phyloP scores from a whole-genome alignment of 2,329 filamentous ascomycete species.

The Diaporthe capsici region DNA sequence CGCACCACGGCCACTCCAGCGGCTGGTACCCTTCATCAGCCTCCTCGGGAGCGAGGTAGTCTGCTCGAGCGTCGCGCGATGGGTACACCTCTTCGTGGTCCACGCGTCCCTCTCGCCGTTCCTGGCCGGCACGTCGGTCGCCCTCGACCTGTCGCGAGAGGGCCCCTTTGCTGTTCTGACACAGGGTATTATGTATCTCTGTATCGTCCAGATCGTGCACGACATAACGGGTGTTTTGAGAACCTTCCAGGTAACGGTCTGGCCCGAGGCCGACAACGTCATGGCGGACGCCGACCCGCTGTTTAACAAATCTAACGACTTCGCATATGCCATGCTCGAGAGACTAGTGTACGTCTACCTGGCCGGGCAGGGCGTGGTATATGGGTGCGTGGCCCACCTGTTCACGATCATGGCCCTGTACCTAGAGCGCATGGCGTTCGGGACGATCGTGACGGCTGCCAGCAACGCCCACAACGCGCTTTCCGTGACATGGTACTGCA shows the following conservation, averaged over 20 bases:
- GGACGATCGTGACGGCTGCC: neutral
- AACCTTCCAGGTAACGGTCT: neutral
- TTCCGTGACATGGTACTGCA: too few species aligned
- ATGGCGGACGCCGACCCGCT: neutral
- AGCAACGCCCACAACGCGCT: neutral
- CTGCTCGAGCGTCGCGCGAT: neutral
- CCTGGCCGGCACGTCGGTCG: neutral
- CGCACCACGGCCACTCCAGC: neutral
- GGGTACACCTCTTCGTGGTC: neutral
- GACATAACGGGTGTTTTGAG: neutral
- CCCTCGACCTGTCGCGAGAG: neutral
- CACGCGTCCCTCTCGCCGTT: neutral
- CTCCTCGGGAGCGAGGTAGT: neutral
- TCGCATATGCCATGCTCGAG: neutral
- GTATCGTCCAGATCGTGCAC: neutral
- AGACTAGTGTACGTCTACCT: neutral
- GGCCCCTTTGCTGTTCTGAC: neutral
- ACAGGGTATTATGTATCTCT: neutral
- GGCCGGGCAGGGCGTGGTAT: neutral
- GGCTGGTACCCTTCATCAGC: neutral
- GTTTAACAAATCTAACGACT: neutral
- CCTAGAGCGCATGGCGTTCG: neutral
- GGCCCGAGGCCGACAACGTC: neutral
- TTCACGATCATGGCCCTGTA: neutral
- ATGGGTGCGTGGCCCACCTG: neutral